phyloP scores from a whole-genome alignment of 2,329 filamentous ascomycete genomes.

The Annulohypoxylon truncatum region DNA sequence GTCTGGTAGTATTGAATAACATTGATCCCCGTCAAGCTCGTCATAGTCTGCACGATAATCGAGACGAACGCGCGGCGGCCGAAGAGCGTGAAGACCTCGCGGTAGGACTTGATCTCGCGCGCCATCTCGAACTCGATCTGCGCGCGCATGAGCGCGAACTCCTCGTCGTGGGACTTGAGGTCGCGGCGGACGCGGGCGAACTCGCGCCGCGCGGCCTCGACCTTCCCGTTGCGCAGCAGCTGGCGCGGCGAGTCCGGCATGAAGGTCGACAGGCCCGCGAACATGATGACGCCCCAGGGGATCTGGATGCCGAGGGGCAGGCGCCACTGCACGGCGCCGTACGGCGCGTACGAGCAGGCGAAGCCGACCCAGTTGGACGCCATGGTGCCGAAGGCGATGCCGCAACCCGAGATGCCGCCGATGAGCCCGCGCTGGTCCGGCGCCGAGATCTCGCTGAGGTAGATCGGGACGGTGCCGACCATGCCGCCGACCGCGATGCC shows the following conservation, averaged over 20 bases:
- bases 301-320: constrained; percentile 66
- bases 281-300: constrained; percentile 66
- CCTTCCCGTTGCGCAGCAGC: constrained; percentile 61
- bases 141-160: constrained; percentile 65
- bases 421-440: constrained; percentile 63
- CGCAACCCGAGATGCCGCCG: constrained; percentile 64
- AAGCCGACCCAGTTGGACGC: constrained; percentile 68
- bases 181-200: constrained; percentile 62
- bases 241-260: constrained; percentile 68
- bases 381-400: constrained; percentile 67
- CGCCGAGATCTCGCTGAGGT: constrained; percentile 65
- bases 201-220: constrained; percentile 60
- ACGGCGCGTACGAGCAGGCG: constrained; percentile 64
- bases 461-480: constrained; percentile 65
- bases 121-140: constrained; percentile 69
- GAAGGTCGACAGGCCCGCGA: constrained; percentile 64
- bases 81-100: constrained; percentile 64
- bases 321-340: constrained; percentile 65
- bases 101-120: constrained; percentile 63
- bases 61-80: constrained; percentile 64
- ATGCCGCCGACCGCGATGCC: constrained; percentile 59
- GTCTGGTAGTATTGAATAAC: constrained; percentile 65
- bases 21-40: constrained; percentile 66
- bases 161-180: constrained; percentile 57
- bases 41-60: constrained; percentile 69